Evolutionary conservation across 73 alveolate species (phyloP).

Genomic region (Durusdinium trenchii): DNA sequence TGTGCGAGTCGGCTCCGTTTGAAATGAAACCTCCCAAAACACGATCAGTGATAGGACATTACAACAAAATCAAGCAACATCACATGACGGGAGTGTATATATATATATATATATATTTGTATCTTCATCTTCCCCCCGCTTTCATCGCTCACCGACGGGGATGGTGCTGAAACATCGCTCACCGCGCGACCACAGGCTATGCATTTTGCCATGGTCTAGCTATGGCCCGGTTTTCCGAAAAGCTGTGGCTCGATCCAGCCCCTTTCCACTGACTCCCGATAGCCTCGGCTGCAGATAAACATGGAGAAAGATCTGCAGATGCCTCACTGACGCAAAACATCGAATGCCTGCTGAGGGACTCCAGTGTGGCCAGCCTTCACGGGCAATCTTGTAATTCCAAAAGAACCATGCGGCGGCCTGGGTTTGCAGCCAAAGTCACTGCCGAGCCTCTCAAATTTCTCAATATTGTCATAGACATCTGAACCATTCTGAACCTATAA

Average conservation of each 20-base stretch:
- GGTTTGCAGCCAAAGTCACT: too few relatives aligned
- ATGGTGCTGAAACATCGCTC: slow-evolving; percentile 40
- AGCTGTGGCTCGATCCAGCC: slow-evolving; percentile 82
- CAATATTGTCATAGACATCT: not conserved
- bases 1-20: too few relatives aligned
- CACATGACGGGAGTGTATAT: too few relatives aligned
- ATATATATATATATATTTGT: too few relatives aligned
- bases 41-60: too few relatives aligned
- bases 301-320: not conserved
- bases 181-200: slow-evolving; percentile 15
- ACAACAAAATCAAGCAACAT: too few relatives aligned
- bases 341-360: not conserved
- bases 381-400: slow-evolving; percentile 85
- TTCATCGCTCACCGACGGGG: slow-evolving; percentile 14
- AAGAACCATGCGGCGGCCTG: slow-evolving; percentile 72
- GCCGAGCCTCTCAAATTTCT: not conserved
- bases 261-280: slow-evolving; percentile 70
- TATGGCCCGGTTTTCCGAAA: slow-evolving; percentile 22
- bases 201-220: not conserved
- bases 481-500: not conserved
- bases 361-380: slow-evolving; percentile 91
- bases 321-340: not conserved
- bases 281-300: not conserved
- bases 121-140: too few relatives aligned
- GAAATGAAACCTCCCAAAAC: too few relatives aligned